A percentile compares a stretch with the other conserved stretches of the same genome.
Evolutionary conservation across 2,329 filamentous ascomycete species (phyloP).

Genomic region (Ascochyta lentis): DNA sequence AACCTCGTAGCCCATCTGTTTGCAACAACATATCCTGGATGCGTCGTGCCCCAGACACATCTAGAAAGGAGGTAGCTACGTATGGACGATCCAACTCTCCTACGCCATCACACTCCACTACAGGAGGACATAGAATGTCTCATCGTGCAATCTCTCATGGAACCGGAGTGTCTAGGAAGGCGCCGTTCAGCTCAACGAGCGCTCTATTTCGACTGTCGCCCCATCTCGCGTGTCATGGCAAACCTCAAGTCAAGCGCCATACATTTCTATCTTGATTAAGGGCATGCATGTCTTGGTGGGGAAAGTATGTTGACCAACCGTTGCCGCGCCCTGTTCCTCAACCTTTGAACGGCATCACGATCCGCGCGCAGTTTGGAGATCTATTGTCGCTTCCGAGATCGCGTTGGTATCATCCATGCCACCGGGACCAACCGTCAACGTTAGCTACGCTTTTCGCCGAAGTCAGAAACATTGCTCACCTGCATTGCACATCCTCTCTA

Average conservation of each 20-base stretch:
- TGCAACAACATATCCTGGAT: slow-evolving; percentile 1
- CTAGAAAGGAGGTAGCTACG: slow-evolving; percentile 27
- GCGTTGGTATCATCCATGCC: slow-evolving; percentile 25
- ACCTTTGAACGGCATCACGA: neutral
- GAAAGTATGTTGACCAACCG: neutral
- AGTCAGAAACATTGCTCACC: slow-evolving; percentile 9
- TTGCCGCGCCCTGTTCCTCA: neutral
- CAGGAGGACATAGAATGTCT: slow-evolving; percentile 24
- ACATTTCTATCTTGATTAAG: neutral
- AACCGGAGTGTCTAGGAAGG: neutral
- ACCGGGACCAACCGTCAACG: slow-evolving; percentile 28
- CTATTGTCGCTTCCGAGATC: slow-evolving; percentile 23
- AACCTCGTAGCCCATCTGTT: slow-evolving; percentile 8
- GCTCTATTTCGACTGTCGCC: neutral
- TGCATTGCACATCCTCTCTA: neutral
- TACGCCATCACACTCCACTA: neutral
- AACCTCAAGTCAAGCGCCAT: neutral
- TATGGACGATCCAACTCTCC: slow-evolving; percentile 9
- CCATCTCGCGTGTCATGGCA: neutral
- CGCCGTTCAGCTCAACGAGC: neutral
- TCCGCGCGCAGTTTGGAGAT: slow-evolving; percentile 4
- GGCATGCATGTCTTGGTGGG: neutral
- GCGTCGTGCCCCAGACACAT: slow-evolving; percentile 25
- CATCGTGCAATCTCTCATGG: slow-evolving; percentile 28
- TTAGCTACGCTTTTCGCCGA: slow-evolving; percentile 3